Percentiles rank a stretch among this genome's conserved stretches.
Conservation (phyloP, 805 yeast species). For the Vanderwaltozyma yarrowii region DNA sequence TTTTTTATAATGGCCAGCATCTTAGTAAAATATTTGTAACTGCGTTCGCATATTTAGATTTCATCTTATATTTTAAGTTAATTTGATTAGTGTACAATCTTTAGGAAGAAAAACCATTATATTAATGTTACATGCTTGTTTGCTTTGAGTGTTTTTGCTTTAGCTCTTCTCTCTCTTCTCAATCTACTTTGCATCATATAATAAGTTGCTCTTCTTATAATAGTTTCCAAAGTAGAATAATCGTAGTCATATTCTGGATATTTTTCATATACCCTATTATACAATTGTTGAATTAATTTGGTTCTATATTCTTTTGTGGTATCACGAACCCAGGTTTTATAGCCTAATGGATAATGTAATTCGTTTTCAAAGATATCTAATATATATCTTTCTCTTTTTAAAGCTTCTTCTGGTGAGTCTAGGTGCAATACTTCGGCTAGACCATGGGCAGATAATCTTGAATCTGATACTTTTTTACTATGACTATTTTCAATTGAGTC, state of each 20-base stretch:
- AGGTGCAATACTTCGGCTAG: constrained; percentile 43
- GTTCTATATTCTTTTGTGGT: constrained; percentile 48
- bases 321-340: constrained; percentile 78
- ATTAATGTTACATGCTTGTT: background rate
- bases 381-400: constrained; percentile 43
- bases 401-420: constrained; percentile 43
- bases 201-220: constrained; percentile 74
- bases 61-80: too few species aligned
- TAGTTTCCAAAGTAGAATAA: constrained; percentile 49
- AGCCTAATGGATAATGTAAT: constrained; percentile 64
- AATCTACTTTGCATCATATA: constrained; percentile 69
- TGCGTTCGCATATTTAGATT: too few species aligned
- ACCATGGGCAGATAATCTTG: constrained; percentile 48
- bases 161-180: constrained; percentile 54
- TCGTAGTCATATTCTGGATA: constrained; percentile 41
- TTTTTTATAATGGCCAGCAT: background rate
- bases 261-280: constrained; percentile 35
- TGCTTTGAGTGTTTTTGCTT: constrained; percentile 20
- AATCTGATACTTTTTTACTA: constrained; percentile 32
- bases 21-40: too few species aligned
- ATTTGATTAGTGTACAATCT: too few species aligned
- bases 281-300: constrained; percentile 39
- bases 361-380: constrained; percentile 43
- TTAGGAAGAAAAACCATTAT: too few species aligned
- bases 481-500: background rate